Evolutionary conservation across 495 filamentous ascomycete species (phyloP), one percentile per base, ranked within the genome.

Genomic region (Aspergillus cristatus): DNA sequence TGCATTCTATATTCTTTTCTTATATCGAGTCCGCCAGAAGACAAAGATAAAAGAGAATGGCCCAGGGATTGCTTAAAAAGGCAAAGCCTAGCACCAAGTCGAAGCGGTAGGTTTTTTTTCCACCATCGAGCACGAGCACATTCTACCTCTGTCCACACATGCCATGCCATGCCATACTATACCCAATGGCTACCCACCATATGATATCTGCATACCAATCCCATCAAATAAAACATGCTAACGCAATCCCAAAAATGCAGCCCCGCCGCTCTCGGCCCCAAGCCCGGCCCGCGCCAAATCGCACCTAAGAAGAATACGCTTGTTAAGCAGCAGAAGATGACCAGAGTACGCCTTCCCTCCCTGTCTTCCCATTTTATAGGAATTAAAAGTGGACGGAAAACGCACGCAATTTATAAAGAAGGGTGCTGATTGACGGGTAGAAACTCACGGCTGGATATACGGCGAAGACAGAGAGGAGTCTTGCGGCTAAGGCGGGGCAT

Each of bases 401-500:
- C n/a, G 8, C 20, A 24, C 8, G 4, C 20, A 4, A 24, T 24
- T 24, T 35, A 25, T 45, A 24, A 4, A 24, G 8, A 24, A 24
- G 26, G 40, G 11, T 26, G 17, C 25, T 35, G 28, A 14, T 14
- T 41, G 15, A 38, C 13, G 13, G 32, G 14, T 41, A 81, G 80
- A 84, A 82, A 74, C 65, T 78, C 34, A 67, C 77, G 0, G 68
- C 78, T 0, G 80, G 81, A 0, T 62, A 87, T 14, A 70, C 69
- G 3, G 65, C 66, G 0, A 71, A 72, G 58, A 85, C 81, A 41
- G 82, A 87, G 50, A 67, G 75, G 40, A 71, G 56, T 47, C 65
- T 88, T 15, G 83, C 77, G 4, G 61, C 73, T 32, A 78, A 75
- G 52, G 82, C 81, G 28, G 83, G 83, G 4, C 82, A 88, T 71